Evolutionary conservation across 2,329 filamentous ascomycete species (phyloP).

Genomic region (Parastagonospora nodorum): DNA sequence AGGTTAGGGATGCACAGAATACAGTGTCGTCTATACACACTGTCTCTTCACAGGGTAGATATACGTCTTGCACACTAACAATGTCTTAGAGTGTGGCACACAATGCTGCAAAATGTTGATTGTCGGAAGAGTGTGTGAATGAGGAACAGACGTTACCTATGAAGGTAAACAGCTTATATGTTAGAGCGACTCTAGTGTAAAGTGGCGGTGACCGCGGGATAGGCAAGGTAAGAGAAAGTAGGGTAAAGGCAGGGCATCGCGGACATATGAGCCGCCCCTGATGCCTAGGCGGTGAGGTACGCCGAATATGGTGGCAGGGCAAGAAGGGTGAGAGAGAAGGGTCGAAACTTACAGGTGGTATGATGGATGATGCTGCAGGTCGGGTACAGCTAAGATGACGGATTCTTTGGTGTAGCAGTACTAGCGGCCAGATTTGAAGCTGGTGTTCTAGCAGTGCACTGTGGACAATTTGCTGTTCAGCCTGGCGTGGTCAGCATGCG

Average conservation of each 20-base stretch:
- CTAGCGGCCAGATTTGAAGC: too few species aligned
- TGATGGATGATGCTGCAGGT: too few species aligned
- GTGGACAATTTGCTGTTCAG: too few species aligned
- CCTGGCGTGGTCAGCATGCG: too few species aligned
- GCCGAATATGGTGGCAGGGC: neutral
- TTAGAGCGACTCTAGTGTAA: slow-evolving; percentile 10
- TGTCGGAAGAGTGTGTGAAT: slow-evolving; percentile 13
- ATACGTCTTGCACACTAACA: slow-evolving; percentile 10
- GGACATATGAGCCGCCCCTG: neutral
- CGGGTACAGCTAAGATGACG: too few species aligned
- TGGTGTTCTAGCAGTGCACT: too few species aligned
- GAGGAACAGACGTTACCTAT: slow-evolving; percentile 12
- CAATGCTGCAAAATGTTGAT: slow-evolving; percentile 9
- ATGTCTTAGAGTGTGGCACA: slow-evolving; percentile 10
- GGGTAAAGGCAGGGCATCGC: slow-evolving; percentile 3
- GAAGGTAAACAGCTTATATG: slow-evolving; percentile 12
- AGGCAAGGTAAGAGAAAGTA: slow-evolving; percentile 7
- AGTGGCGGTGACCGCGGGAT: slow-evolving; percentile 1
- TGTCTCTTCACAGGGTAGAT: slow-evolving; percentile 15
- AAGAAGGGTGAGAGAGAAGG: neutral
- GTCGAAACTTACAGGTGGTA: neutral
- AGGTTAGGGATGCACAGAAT: neutral
- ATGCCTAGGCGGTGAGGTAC: neutral
- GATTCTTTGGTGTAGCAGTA: too few species aligned
- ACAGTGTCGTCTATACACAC: slow-evolving; percentile 6